phyloP scores from a whole-genome alignment of 2,329 filamentous ascomycete genomes.

The Aureobasidium sp. region DNA sequence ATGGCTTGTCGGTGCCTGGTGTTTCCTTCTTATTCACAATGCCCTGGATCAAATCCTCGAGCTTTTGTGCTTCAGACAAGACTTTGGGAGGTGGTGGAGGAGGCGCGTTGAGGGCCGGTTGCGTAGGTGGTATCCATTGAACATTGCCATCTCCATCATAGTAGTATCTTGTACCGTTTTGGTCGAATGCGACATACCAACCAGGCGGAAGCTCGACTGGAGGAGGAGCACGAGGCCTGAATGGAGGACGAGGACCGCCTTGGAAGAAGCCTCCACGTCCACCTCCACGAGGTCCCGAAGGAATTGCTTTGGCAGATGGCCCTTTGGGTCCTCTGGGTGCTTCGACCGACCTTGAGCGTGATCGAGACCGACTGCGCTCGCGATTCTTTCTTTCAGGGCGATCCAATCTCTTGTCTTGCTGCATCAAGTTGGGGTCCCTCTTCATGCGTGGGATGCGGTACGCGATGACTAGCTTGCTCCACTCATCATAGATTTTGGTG shows the following conservation, averaged over 20 bases:
- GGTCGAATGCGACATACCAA: slow-evolving; percentile 71
- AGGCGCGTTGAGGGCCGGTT: slow-evolving; percentile 46
- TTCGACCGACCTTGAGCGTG: slow-evolving; percentile 39
- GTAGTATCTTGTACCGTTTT: slow-evolving; percentile 69
- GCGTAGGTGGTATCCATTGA: slow-evolving; percentile 72
- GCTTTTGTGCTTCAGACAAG: slow-evolving; percentile 62
- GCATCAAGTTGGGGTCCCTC: slow-evolving; percentile 56
- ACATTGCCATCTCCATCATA: slow-evolving; percentile 71
- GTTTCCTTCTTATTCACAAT: slow-evolving; percentile 52
- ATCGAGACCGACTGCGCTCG: slow-evolving; percentile 38
- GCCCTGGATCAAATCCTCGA: slow-evolving; percentile 67
- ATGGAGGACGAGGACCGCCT: slow-evolving; percentile 40
- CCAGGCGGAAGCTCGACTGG: slow-evolving; percentile 58
- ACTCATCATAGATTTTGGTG: slow-evolving; percentile 64
- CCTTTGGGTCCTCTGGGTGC: slow-evolving; percentile 23
- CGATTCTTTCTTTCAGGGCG: slow-evolving; percentile 53
- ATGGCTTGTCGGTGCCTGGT: slow-evolving; percentile 43
- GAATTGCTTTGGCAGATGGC: background rate
- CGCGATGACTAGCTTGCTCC: slow-evolving; percentile 81
- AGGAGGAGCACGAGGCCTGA: slow-evolving; percentile 36
- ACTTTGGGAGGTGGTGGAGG: slow-evolving; percentile 49
- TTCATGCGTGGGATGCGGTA: slow-evolving; percentile 93
- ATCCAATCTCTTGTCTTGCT: slow-evolving; percentile 50
- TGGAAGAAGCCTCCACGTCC: slow-evolving; percentile 43
- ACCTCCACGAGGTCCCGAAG: slow-evolving; percentile 41